Conservation (phyloP, 345 rosid genomes). For the Nephelium lappaceum region DNA sequence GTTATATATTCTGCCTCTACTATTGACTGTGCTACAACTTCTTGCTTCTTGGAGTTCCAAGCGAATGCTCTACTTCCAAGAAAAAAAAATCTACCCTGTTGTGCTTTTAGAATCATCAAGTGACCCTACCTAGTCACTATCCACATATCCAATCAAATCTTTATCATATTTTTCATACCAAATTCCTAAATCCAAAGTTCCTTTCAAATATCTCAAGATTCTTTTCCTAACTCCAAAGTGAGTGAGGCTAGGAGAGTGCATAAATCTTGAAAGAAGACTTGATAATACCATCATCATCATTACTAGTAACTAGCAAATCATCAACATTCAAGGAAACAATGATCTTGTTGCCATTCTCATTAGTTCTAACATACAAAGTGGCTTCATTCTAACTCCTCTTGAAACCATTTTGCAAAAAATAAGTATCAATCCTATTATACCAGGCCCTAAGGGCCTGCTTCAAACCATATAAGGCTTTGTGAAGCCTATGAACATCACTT, state of each 20-base stretch:
- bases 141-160: background rate
- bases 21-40: background rate
- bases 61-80: no score
- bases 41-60: no score
- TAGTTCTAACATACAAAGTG: background rate
- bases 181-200: no score
- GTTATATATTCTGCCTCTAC: background rate
- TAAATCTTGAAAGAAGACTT: background rate
- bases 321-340: slow-evolving; percentile 8
- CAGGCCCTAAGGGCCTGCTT: background rate
- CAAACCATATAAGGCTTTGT: background rate
- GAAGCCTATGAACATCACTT: no score
- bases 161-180: background rate
- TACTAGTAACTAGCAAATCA: background rate
- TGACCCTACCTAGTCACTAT: background rate
- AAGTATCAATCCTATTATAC: background rate
- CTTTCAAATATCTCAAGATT: background rate
- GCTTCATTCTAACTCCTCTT: background rate
- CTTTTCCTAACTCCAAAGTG: background rate
- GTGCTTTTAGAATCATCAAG: background rate
- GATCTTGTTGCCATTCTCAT: background rate
- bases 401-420: slow-evolving; percentile 2
- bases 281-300: background rate
- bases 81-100: no score
- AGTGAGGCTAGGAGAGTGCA: background rate